Conservation (phyloP, 108 stramenopile species). For the Nitzschia sp. region DNA sequence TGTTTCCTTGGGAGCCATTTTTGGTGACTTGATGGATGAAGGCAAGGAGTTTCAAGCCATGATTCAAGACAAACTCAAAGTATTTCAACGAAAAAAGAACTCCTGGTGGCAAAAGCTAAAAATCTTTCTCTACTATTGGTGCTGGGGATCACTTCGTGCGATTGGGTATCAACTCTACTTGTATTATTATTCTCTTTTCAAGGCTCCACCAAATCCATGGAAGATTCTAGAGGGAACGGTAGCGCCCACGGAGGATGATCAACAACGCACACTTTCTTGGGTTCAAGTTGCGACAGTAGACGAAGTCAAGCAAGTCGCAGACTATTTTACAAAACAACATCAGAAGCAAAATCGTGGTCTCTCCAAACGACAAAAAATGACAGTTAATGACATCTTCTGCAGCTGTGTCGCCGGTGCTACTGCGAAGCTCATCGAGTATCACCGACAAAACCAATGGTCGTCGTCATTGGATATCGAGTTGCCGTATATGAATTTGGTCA, state of each 20-base stretch:
- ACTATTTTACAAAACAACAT: slow-evolving; percentile 24
- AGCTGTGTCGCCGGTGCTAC: slow-evolving; percentile 72
- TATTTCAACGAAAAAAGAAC: slow-evolving; percentile 21
- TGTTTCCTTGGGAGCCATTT: slow-evolving; percentile 66
- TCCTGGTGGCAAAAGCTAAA: slow-evolving; percentile 34
- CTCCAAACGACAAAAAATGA: slow-evolving; percentile 40
- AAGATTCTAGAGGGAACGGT: slow-evolving; percentile 4
- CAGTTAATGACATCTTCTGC: slow-evolving; percentile 86
- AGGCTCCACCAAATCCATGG: slow-evolving; percentile 51
- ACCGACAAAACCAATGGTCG: slow-evolving; percentile 36
- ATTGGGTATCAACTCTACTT: slow-evolving; percentile 61
- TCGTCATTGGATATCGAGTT: slow-evolving; percentile 6
- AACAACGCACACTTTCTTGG: slow-evolving; percentile 69
- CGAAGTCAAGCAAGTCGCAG: slow-evolving; percentile 69
- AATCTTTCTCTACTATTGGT: slow-evolving; percentile 55
- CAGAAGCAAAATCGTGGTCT: neutral
- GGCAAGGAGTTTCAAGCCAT: slow-evolving; percentile 61
- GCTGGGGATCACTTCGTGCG: slow-evolving; percentile 57
- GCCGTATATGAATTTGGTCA: slow-evolving; percentile 62
- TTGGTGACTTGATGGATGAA: slow-evolving; percentile 79
- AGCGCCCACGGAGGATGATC: neutral
- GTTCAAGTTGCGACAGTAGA: slow-evolving; percentile 69
- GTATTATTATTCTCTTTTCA: slow-evolving; percentile 23
- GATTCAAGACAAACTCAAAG: slow-evolving; percentile 45
- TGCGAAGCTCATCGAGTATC: slow-evolving; percentile 64